Evolutionary conservation across 768 basidiomycete species (phyloP), one percentile per base, ranked within the genome.

Genomic region (Lentinula sp.): DNA sequence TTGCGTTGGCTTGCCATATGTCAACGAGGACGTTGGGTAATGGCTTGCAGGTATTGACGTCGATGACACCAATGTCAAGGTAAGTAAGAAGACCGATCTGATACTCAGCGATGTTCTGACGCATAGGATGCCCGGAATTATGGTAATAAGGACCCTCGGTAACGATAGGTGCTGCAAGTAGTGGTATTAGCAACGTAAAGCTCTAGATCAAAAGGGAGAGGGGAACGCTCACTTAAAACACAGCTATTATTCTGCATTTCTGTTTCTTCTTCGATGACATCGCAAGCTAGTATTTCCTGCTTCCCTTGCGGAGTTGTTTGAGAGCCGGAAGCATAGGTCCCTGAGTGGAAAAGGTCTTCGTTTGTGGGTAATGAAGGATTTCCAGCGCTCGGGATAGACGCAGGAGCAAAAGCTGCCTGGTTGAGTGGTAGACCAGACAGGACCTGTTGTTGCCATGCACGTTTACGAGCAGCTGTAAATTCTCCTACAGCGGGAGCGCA

Each of bases 81-180:
- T 51, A 60, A 13, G 81, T 64, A 9, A 82, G 71, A 41, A 84
- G 65, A 3, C 82, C 82, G 64, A 78, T 76, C 61, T 84, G 78
- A n/a, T 72, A 68, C 58, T 83, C 82, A 15, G 81, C 82, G 61
- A 84, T 81, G 60, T 83, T 83, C 63, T 81, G 81, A 13, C 82
- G 73, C 43, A 84, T 76, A 0, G 76, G 79, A 66, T 83, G 82
- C 0, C 78, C 81, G 32, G 72, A 73, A 1, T 66, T 70, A 57
- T 84, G 82, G 63, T 82, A 80, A 65, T 84, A 84, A 1, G 82
- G 82, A 0, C 82, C 82, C 63, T 83, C 81, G 0, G 81, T 84
- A 2, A 79, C 78, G 55, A 80, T 78, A 16, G 82, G 82, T 4
- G 81, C 73, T 69, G 63, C 13, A 62, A 28, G 15, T 57, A 57